Base-by-base conservation (phyloP, 2,329 filamentous ascomycete species). In the Fusarium robinianum region DNA sequence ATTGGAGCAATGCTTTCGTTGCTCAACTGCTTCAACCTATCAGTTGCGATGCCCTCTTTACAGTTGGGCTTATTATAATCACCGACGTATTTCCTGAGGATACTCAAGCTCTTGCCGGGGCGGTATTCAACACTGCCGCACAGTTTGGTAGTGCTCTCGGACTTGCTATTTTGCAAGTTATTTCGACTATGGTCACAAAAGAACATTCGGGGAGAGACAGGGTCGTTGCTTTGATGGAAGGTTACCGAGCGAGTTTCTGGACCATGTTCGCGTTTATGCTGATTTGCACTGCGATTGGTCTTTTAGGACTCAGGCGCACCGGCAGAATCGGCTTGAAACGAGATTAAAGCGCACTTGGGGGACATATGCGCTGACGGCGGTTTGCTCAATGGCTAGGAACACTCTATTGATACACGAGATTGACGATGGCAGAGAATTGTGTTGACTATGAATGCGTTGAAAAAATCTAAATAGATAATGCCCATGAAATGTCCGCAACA, bases 51-150 rank as follows among this genome's bases (percentile, higher is more conserved):
- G 73, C 77, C 0, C 64, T 82, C 3, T 82, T 79, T 56, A 81
- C 77, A 0, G 72, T 81, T 0, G 76, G 72, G 1, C 69, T 75
- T 34, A 67, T 83, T 5, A 67, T 81, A 8, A 75, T 82, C 6
- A 72, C 74, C 2, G 72, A 77, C 22, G 73, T 70, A 2, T 81
- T 81, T 48, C 76, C 77, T 0, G 62, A 70, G 3, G 66, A 77
- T 14, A 73, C 71, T 1, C 80, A 83, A 46, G 78, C 74, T 0
- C 66, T 84, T 1, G 80, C 78, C 0, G 80, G 79, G 0, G 79
- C 74, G 0, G 77, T 83, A 0, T 83, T 83, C 64, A 81, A 78
- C 47, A 79, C 76, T 2, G 69, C 79, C 1, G 70, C 72, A 1
- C 78, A 83, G 46, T 76, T 83, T 45, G 81, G 80, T 0, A 76